A percentile compares a stretch with the other conserved stretches of the same genome.
phyloP scores from a whole-genome alignment of 768 basidiomycete species.

The Mycena amicta region DNA sequence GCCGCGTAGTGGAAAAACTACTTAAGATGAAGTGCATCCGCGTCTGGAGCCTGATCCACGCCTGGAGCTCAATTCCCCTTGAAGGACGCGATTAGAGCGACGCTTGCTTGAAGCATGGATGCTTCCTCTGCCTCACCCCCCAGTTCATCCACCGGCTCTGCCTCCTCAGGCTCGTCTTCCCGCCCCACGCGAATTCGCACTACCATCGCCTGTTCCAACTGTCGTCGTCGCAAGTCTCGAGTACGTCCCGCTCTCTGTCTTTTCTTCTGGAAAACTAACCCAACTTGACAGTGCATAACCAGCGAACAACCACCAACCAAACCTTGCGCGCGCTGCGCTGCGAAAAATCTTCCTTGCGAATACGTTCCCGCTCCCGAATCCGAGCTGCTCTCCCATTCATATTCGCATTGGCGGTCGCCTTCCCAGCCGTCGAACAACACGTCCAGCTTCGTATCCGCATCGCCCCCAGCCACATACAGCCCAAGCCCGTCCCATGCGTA shows the following conservation, averaged over 20 bases:
- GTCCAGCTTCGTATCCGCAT: background rate
- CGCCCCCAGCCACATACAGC: background rate
- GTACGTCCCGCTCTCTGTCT: background rate
- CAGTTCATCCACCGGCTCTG: too few relatives aligned
- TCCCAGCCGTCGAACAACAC: background rate
- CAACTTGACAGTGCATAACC: conserved; percentile 2
- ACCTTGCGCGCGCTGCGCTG: conserved; percentile 2
- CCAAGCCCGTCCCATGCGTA: background rate
- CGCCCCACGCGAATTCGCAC: background rate
- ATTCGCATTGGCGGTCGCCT: background rate
- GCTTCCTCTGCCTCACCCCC: too few relatives aligned
- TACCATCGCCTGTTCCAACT: background rate
- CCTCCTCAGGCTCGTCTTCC: too few relatives aligned
- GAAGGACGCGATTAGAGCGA: too few relatives aligned
- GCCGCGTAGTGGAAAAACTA: too few relatives aligned
- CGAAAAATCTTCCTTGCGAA: background rate
- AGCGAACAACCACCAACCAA: conserved; percentile 2
- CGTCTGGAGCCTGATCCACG: too few relatives aligned
- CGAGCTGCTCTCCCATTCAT: background rate
- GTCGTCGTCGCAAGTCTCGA: background rate
- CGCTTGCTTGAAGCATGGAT: too few relatives aligned
- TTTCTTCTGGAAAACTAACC: background rate
- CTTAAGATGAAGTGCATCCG: too few relatives aligned
- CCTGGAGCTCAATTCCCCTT: too few relatives aligned
- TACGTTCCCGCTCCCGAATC: background rate